Base-by-base conservation (phyloP, 805 yeast genomes). In the Lipomyces chichibuensis region DNA sequence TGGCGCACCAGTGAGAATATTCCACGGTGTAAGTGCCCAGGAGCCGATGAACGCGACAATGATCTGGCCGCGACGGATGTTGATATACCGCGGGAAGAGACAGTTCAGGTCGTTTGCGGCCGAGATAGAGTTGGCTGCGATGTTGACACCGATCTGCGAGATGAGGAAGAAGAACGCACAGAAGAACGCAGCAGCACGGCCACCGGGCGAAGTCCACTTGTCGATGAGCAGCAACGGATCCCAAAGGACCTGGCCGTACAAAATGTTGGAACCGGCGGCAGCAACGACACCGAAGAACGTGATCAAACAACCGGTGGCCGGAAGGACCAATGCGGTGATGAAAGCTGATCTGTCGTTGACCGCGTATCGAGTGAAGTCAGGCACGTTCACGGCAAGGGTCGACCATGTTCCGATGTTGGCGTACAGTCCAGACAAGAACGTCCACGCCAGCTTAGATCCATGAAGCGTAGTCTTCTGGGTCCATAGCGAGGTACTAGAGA, bases 11-110 rank as follows among this genome's bases (percentile, higher is more conserved):
- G 89, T 81, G 75, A 88, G 81, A 75, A 91, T 84, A 73, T 90
- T 84, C 97, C 97, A 91, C 55, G 97, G 97, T 75, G 92, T 79
- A 51, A 76, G 88, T 69, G 90, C 87, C 64, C 86, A 84, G 69
- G 88, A 82, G 0, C 92, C 90, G 60, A 91, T 77, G 17, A 82
- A 78, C 0, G 96, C 95, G 79, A 95, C 89, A 60, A 92, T 78
- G 77, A 84, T 89, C 76, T 67, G 71, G 7, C 87, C 88, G 8
- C 97, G 84, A 76, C 97, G 83, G 74, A 91, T 90, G 75, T 78
- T 83, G 67, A 84, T 72, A 75, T 77, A 82, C 49, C 80, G 77
- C 2, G 86, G 86, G 62, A 81, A 74, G 71, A 83, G 73, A 0
- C 67, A 70, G 55, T 70, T 62, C 3, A 66, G 37, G 63, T 80